These are phyloP conservation scores for Globisporangium abappressorium DNA, from an alignment of 352 stramenopile genomes.

Conservation along the genomic window DNA sequence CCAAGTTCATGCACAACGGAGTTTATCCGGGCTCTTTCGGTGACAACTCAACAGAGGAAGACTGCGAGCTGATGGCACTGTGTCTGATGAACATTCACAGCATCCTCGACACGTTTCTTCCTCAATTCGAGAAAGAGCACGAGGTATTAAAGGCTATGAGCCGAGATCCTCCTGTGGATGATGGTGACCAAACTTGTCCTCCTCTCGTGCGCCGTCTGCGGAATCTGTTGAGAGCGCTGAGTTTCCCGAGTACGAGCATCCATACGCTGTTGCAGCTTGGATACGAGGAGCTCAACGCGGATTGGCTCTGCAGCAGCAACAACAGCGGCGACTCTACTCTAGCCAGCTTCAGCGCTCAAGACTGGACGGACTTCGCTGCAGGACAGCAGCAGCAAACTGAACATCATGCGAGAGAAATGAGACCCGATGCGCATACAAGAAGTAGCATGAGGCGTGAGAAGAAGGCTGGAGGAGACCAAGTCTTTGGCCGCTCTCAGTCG, in stretches of 20 bases:
- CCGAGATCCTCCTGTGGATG: conserved; percentile 10
- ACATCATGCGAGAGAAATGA: not conserved
- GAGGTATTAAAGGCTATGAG: conserved; percentile 8
- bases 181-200: not conserved
- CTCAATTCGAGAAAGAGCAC: conserved; percentile 26
- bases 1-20: not conserved
- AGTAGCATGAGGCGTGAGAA: not conserved
- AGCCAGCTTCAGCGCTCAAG: conserved; percentile 36
- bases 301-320: conserved; percentile 27
- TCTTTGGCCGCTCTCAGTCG: conserved; percentile 13
- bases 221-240: conserved; percentile 36
- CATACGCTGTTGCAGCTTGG: conserved; percentile 28
- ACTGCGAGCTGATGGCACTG: conserved; percentile 47
- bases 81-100: conserved; percentile 70
- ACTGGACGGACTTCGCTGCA: conserved; percentile 33
- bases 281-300: conserved; percentile 16
- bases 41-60: not conserved
- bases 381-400: not conserved
- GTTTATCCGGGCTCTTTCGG: not conserved
- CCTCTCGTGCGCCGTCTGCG: conserved; percentile 17
- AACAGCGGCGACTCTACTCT: not conserved
- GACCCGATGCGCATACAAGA: not conserved
- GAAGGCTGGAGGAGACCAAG: not conserved
- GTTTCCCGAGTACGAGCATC: conserved; percentile 38
- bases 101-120: conserved; percentile 39